These are phyloP conservation scores for Trichaptum fuscoviolaceum DNA, from an alignment of 768 basidiomycete species.

Conservation along the genomic window DNA sequence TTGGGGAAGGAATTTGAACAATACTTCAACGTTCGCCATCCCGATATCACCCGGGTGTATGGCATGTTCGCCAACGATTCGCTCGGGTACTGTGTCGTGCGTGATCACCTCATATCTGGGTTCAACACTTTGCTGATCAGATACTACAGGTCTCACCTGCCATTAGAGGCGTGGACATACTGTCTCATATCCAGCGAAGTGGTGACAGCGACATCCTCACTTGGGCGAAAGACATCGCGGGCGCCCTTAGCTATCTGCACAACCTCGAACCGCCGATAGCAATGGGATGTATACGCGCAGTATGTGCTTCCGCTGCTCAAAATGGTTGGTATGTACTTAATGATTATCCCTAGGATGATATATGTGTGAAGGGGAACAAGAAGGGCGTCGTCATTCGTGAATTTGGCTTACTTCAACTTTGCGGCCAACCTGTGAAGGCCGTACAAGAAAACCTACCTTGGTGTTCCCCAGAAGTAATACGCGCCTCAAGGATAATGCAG, in stretches of 20 bases:
- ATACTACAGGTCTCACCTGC: neutral
- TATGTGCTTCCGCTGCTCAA: neutral
- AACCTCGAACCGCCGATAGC: neutral
- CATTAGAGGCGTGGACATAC: neutral
- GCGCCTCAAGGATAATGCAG: neutral
- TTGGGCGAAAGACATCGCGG: neutral
- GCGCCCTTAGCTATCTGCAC: neutral
- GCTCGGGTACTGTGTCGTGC: neutral
- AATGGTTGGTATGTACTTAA: neutral
- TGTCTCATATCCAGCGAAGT: neutral
- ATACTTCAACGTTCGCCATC: neutral
- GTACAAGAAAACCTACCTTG: neutral
- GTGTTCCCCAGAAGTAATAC: neutral
- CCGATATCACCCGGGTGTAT: neutral
- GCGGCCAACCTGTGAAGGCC: neutral
- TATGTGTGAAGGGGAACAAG: neutral
- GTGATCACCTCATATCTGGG: neutral
- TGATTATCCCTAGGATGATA: neutral
- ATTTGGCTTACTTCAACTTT: neutral
- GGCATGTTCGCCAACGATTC: neutral
- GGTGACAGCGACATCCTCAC: neutral
- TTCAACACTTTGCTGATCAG: neutral
- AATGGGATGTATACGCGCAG: neutral
- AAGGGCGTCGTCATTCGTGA: neutral
- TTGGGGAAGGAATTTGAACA: neutral